Base-by-base conservation (phyloP, 495 filamentous ascomycete species). In the Entonaema liquescens region DNA sequence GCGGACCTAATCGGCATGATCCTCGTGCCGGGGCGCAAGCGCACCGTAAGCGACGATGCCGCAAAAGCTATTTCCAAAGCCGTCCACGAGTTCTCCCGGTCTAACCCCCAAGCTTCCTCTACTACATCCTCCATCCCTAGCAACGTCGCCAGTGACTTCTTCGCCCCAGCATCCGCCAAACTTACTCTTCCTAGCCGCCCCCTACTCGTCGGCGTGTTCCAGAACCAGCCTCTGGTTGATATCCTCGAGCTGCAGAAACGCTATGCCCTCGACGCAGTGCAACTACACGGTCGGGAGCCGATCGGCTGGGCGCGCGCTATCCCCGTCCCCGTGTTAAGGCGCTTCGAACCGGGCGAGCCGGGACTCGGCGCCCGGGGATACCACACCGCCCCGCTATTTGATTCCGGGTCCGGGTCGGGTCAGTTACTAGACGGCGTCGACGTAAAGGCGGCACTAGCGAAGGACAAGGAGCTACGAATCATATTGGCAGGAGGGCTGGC, bases 1-100 rank as follows among this genome's bases (percentile, higher is more conserved):
- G 94, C 95, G 13, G 95, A 98, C 78, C 79, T 98, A 50, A 86
- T 99, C 55, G 95, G 95, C 53, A 96, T 99, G 66, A 98, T 98
- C 40, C 83, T 97, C 11, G 95, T 94, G 13, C 85, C 91, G 38
- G 92, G 91, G 6, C 87, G 93, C 19, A 93, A 89, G 71, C 90
- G 95, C 57, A 89, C 84, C 69, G 93, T 98, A 23, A 87, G 88
- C 13, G 87, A 90, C 64, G 91, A 94, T 12, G 86, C 89, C 17
- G 95, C 94, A 17, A 82, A 91, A 28, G 84, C 89, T 25, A 98
- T 99, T 67, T 95, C 95, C 3, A 80, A 88, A 36, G 88, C 88
- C 13, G 88, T 98, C 13, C 93, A 93, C 76, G 54, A 15, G 6
- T 69, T 76, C 59, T 72, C 73, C 7, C 73, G 68, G 5, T 28